phyloP scores from a whole-genome alignment of 2,329 filamentous ascomycete species.

The Metarhizium album region DNA sequence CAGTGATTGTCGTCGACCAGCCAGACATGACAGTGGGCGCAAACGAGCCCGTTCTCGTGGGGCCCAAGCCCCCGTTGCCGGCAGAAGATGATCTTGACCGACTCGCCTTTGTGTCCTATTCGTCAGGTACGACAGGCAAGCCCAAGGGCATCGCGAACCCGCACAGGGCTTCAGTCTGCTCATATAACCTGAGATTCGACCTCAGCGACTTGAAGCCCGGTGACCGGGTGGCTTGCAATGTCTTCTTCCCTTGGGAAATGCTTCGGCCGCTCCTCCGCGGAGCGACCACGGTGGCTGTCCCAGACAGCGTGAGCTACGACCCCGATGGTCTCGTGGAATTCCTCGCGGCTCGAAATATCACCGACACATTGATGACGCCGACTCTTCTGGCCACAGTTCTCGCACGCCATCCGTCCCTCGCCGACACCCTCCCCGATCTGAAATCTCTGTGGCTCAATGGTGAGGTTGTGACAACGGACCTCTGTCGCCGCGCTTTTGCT shows the following conservation, averaged over 20 bases:
- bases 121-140: conserved; percentile 65
- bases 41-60: conserved; percentile 13
- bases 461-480: conserved; percentile 70
- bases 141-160: conserved; percentile 79
- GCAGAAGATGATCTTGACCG: conserved; percentile 59
- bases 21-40: conserved; percentile 18
- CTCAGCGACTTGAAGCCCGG: conserved; percentile 59
- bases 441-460: conserved; percentile 71
- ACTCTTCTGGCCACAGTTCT: conserved; percentile 67
- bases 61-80: conserved; percentile 41
- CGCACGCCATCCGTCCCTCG: conserved; percentile 56
- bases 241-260: conserved; percentile 83
- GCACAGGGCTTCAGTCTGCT: conserved; percentile 61
- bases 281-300: conserved; percentile 64
- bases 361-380: conserved; percentile 76
- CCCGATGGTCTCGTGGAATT: conserved; percentile 63
- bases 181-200: conserved; percentile 61
- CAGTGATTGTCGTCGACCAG: conserved; percentile 55
- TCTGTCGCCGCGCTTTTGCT: conserved; percentile 56
- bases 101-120: conserved; percentile 72
- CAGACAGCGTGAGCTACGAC: conserved; percentile 69
- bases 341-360: conserved; percentile 54
- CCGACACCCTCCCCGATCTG: conserved; percentile 51
- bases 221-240: conserved; percentile 76
- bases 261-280: conserved; percentile 64